Base-by-base conservation (phyloP, 306 rosid genomes). In the Myrica gale region DNA sequence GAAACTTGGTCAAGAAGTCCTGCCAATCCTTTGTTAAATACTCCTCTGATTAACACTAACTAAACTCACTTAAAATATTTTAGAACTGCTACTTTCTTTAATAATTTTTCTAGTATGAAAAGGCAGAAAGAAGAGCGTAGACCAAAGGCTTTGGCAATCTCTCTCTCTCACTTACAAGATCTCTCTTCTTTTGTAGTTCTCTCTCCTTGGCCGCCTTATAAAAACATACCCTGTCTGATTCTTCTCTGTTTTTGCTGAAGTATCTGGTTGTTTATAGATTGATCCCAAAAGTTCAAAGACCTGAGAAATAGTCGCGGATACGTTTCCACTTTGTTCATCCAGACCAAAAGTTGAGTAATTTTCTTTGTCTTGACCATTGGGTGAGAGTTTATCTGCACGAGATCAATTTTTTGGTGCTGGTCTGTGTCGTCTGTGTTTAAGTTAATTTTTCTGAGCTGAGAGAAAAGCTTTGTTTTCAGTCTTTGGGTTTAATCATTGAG, bases 401-500 rank as follows among this genome's bases (percentile, higher is more conserved):
- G 23, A 45, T 68, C 1, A 20, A 21, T 26, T n/a, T 67, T 60
- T 73, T 17, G 85, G 63, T 37, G 48, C 19, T 65, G 46, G 76
- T 42, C 68, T 17, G 71, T 19, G n/a, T n/a, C 32, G 43, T 16
- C 46, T 51, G 32, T 47, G 45, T 67, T 58, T 20, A 65, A 32
- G 72, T 51, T 72, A 69, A 32, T 77, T 62, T 42, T 23, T 76
- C 50, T 21, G 75, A 67, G 81, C 68, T 72, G 80, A 47, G 68
- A 60, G 81, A 62, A 58, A 66, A 50, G 62, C 73, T 69, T 80
- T 60, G n/a, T 78, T 81, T 57, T 67, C 72, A 65, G 77, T 58
- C 72, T 80, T 74, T 80, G 92, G 83, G 84, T 71, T 81, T 78
- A 80, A 87, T 85, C 85, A 81, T 90, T 84, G 74, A 60, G 79